Evolutionary conservation across 768 basidiomycete species (phyloP).

Genomic region (Mycena olivaceomarginata): DNA sequence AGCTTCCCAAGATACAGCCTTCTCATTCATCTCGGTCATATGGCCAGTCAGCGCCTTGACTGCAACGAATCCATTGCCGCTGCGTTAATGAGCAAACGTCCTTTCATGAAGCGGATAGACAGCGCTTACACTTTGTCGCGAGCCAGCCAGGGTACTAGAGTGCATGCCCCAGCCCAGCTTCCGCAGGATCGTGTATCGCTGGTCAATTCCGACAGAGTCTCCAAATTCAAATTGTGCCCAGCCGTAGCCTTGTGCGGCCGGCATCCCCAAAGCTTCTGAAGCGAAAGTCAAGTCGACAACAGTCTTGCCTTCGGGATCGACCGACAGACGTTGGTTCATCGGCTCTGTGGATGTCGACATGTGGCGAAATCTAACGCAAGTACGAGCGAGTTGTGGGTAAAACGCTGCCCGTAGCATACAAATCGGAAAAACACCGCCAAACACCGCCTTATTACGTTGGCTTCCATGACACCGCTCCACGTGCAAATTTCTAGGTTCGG

Average conservation of each 20-base stretch:
- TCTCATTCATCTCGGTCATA: slow-evolving; percentile 45
- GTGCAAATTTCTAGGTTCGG: too few relatives aligned
- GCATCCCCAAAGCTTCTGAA: slow-evolving; percentile 47
- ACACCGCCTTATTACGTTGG: too few relatives aligned
- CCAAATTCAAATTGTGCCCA: slow-evolving; percentile 51
- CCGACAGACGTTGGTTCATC: neutral
- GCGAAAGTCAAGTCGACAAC: slow-evolving; percentile 42
- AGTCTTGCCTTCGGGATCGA: slow-evolving; percentile 26
- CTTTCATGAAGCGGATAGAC: slow-evolving; percentile 9
- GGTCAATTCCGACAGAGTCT: slow-evolving; percentile 49
- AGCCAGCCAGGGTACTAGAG: too few relatives aligned
- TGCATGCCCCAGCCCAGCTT: too few relatives aligned
- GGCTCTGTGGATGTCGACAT: neutral
- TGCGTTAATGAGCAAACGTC: slow-evolving; percentile 31
- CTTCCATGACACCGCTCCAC: too few relatives aligned
- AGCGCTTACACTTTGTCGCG: too few relatives aligned
- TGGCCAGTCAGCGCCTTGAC: slow-evolving; percentile 55
- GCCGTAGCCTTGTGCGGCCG: slow-evolving; percentile 52
- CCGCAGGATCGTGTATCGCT: too few relatives aligned
- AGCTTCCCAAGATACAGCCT: slow-evolving; percentile 47
- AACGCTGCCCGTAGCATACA: slow-evolving; percentile 4
- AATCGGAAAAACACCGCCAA: too few relatives aligned
- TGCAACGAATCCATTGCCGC: slow-evolving; percentile 52
- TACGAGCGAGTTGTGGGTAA: neutral
- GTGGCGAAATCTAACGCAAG: neutral